Base-by-base conservation (phyloP, 164 flowering plant genomes). In the Tetrastigma voinierianum region DNA sequence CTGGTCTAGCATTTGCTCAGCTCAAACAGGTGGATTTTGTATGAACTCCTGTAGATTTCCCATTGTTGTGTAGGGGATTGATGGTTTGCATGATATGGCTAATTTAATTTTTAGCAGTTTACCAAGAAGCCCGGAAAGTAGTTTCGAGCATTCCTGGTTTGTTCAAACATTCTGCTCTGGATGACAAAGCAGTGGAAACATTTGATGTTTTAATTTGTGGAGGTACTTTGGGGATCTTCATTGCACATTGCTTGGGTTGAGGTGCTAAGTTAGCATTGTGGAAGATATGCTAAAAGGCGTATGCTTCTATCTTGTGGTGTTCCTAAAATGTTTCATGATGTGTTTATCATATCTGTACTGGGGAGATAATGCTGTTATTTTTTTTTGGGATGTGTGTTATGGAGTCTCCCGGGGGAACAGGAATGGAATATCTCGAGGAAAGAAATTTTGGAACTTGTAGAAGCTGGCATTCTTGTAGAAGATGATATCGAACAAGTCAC, bases 371-470 rank as follows among this genome's bases (percentile, higher is more conserved):
- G 40, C 20, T 18, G 24, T 58, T 32, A 61, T 23, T 15, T 40
- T n/a, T n/a, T 59, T 40, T 25, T 76, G 51, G 53, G 64, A 62
- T 59, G n/a, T n/a, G n/a, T n/a, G n/a, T n/a, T n/a, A n/a, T n/a
- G n/a, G n/a, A n/a, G n/a, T n/a, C n/a, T n/a, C n/a, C 78, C 92
- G 98, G 92, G 98, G 71, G 98, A 91, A 68, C 98, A 95, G 83
- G 98, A 95, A 65, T 95, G 98, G 98, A 95, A 95, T 74, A 89
- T 95, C 72, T 95, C 98, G 51, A 89, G 82, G 83, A 95, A 86
- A 72, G 98, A 95, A 76, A 90, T 95, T 11, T 56, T 82, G 76
- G 98, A 95, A 75, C 93, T 95, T 58, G 96, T 87, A 40, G 77
- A 87, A 74, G 84, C 72, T 70, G 98, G 98, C 40, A 76, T 95